Percentiles rank a stretch among this genome's conserved stretches.
phyloP scores from a whole-genome alignment of 2,329 filamentous ascomycete genomes.

The Beauveria medogensis region DNA sequence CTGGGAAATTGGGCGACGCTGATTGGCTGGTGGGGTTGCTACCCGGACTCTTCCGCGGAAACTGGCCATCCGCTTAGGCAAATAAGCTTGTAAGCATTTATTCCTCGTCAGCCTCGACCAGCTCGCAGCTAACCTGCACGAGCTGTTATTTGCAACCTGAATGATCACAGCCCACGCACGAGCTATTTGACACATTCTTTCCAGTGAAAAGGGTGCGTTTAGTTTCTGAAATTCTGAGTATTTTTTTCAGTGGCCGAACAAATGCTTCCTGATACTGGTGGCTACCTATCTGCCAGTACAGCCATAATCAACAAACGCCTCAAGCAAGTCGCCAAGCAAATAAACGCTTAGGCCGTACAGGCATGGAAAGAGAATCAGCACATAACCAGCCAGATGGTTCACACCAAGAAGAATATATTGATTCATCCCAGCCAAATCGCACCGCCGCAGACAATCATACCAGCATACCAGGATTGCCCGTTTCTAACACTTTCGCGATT shows the following conservation, averaged over 20 bases:
- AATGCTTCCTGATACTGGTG: no score
- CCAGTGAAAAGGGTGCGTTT: background rate
- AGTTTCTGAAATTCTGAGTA: background rate
- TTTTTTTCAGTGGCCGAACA: no score
- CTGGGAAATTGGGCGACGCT: slow-evolving; percentile 38
- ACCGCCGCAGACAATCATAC: no score
- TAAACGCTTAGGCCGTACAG: no score
- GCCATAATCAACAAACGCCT: no score
- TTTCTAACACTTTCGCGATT: no score
- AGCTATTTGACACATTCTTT: background rate
- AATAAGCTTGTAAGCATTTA: background rate
- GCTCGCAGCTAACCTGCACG: background rate
- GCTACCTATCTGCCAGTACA: no score
- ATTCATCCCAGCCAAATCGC: no score
- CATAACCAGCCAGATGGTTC: no score
- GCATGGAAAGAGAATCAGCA: no score
- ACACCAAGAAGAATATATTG: background rate
- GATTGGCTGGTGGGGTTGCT: slow-evolving; percentile 33
- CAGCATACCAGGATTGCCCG: no score
- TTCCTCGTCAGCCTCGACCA: background rate
- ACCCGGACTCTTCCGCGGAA: slow-evolving; percentile 24
- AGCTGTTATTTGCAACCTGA: background rate
- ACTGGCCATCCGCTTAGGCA: background rate
- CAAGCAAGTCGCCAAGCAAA: no score
- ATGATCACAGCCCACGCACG: background rate